Base-by-base conservation (phyloP, 768 basidiomycete genomes). In the Termitomyces sp. region DNA sequence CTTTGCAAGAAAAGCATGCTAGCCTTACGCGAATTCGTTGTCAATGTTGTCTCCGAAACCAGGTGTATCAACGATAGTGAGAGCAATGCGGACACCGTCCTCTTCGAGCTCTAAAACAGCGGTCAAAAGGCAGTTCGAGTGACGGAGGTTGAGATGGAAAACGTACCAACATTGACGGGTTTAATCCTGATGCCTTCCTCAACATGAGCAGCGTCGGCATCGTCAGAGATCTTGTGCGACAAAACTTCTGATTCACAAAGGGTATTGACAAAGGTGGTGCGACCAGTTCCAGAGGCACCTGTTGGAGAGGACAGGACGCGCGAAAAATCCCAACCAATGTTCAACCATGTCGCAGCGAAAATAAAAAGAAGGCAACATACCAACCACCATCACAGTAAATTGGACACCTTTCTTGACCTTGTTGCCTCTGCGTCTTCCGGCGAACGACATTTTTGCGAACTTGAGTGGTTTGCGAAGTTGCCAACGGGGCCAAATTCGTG, bases 351-450 rank as follows among this genome's bases (percentile, higher is more conserved):
- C 11, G 21, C 28, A 30, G 19, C 35, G 8, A 26, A 22, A 37
- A 40, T 32, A 38, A 19, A 40, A 37, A 26, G 49, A 44, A 60
- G 59, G 81, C 88, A 66, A 82, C 92, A 66, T 59, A 96, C 96
- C 96, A 67, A 96, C 93, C 53, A 98, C 96, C 92, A 94, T 94
- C 65, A 98, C 71, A 62, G 96, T 98, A 76, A 98, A 91, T 75
- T 96, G 93, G 51, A 98, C 90, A 68, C 95, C 96, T 84, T 98
- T 98, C 79, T 98, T 98, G 73, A 91, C 93, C 72, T 98, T 98
- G 78, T 92, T 93, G 67, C 86, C 86, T 69, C 88, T 82, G 69
- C 89, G 87, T 76, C 88, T 83, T 67, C 87, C 89, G 64, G 90
- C 87, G 69, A 88, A 90, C 65, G 89, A 90, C 87, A 90, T 91